These are phyloP conservation scores for Neurospora pannonica DNA, from an alignment of 495 filamentous ascomycete species.

Conservation along the genomic window DNA sequence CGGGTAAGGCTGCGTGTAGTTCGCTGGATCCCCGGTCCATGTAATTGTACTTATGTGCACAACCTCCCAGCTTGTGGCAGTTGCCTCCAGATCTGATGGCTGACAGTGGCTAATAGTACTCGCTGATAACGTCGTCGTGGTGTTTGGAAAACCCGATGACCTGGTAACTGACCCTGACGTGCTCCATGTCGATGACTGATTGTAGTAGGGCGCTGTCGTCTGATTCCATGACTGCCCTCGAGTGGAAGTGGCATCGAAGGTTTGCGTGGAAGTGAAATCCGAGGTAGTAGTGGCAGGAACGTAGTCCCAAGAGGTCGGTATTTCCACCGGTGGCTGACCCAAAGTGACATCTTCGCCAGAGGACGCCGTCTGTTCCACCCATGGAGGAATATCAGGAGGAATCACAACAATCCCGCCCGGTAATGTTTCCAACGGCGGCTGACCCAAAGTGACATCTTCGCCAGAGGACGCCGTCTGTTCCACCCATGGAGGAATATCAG, in stretches of 20 bases:
- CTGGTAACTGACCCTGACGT: not conserved
- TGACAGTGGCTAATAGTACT: slow-evolving; percentile 10
- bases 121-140: not conserved
- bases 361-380: not conserved
- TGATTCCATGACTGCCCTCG: not conserved
- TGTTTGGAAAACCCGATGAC: not conserved
- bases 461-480: not conserved
- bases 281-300: not conserved
- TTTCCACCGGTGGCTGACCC: not conserved
- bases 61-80: slow-evolving; percentile 25
- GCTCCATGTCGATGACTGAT: slow-evolving; percentile 6
- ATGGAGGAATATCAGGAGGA: not conserved
- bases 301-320: not conserved
- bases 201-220: not conserved
- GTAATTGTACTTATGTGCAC: slow-evolving; percentile 37
- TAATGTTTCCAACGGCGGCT: not conserved
- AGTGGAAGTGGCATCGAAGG: not conserved
- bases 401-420: not conserved
- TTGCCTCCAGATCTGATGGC: slow-evolving; percentile 2
- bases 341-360: not conserved
- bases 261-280: not conserved
- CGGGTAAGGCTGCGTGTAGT: slow-evolving; percentile 35
- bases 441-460: not conserved
- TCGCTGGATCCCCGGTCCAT: slow-evolving; percentile 30
- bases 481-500: not conserved